These are phyloP conservation scores for Protomyces lactucae-debilis DNA, from an alignment of 1,139 yeast genomes.

Conservation along the genomic window DNA sequence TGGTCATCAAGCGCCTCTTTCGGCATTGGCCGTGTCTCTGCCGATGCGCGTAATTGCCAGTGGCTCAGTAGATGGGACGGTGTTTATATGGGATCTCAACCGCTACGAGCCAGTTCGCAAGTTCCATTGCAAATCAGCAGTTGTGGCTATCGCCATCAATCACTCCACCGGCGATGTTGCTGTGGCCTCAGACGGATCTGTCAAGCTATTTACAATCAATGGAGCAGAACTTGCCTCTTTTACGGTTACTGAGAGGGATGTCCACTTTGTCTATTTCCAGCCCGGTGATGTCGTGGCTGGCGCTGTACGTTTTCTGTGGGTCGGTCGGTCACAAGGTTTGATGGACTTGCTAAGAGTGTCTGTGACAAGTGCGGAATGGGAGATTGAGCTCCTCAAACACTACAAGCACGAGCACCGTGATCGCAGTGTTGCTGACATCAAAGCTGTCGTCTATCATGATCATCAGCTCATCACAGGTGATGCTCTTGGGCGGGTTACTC, in stretches of 20 bases:
- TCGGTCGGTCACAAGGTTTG: not conserved
- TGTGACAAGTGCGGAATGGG: not conserved
- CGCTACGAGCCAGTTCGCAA: constrained; percentile 33
- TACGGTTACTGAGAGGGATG: not conserved
- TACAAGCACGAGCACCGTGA: not conserved
- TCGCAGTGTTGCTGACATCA: not conserved
- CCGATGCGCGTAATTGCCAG: constrained; percentile 35
- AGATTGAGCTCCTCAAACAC: not conserved
- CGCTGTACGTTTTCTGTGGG: not conserved
- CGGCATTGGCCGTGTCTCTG: constrained; percentile 33
- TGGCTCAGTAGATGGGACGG: constrained; percentile 34
- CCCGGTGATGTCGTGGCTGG: not conserved
- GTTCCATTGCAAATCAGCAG: constrained; percentile 15
- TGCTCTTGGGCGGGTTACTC: not conserved
- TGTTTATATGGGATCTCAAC: constrained; percentile 35
- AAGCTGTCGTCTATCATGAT: not conserved
- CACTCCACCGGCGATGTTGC: constrained; percentile 34
- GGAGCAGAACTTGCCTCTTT: not conserved
- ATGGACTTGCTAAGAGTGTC: not conserved
- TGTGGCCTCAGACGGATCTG: constrained; percentile 14
- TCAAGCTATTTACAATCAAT: constrained; percentile 3
- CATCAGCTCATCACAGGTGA: not conserved
- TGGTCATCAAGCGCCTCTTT: constrained; percentile 34
- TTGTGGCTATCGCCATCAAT: constrained; percentile 32
- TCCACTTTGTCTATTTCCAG: not conserved